Conservation (phyloP, 192 early-diverging fungal genomes). For the Podila minutissima region DNA sequence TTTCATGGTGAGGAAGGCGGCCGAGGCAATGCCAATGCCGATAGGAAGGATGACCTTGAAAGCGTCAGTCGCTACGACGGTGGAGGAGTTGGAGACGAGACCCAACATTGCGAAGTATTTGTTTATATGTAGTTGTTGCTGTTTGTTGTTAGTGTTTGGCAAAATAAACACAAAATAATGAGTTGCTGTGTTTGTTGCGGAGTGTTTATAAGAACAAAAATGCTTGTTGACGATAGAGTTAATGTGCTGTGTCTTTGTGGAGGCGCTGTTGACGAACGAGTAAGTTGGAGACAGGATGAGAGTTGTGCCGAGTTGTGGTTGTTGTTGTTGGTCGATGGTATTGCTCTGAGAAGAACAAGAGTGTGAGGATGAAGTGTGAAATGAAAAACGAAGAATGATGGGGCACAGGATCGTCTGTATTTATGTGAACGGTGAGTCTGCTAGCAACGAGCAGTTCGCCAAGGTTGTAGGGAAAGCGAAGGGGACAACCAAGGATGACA, state of each 20-base stretch:
- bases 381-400: too few relatives aligned
- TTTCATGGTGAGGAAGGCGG: conserved; percentile 23
- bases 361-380: not conserved
- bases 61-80: conserved; percentile 9
- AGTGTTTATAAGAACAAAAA: not conserved
- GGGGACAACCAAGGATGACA: too few relatives aligned
- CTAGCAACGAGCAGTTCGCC: not conserved
- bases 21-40: conserved; percentile 37
- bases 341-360: not conserved
- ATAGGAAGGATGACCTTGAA: conserved; percentile 25
- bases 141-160: too few relatives aligned
- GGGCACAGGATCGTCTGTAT: not conserved
- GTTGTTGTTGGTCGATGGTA: not conserved
- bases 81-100: conserved; percentile 17
- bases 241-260: not conserved
- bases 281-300: too few relatives aligned
- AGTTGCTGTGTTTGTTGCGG: not conserved
- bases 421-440: not conserved
- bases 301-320: not conserved
- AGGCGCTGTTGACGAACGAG: not conserved
- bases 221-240: conserved; percentile 1
- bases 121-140: not conserved
- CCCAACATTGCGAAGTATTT: conserved; percentile 20
- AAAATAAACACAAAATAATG: not conserved
- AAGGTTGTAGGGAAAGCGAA: too few relatives aligned